phyloP scores from a whole-genome alignment of 169 alveolate genomes.

The Eimeria praecox region DNA sequence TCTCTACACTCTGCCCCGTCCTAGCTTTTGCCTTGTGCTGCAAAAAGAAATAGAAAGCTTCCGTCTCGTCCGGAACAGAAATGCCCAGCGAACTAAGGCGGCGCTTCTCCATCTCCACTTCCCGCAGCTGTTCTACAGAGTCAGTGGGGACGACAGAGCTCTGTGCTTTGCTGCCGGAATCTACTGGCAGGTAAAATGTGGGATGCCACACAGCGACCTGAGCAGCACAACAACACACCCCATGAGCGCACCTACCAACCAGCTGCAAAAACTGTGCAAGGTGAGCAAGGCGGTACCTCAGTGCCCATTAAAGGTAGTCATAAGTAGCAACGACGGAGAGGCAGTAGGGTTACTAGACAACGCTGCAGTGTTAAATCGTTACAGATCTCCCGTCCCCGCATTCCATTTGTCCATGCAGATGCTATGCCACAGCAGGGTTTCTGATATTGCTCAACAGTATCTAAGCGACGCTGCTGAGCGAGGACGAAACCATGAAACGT shows the following conservation, averaged over 20 bases:
- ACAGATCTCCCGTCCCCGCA: neutral
- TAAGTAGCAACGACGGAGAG: neutral
- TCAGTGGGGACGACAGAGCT: conserved; percentile 1
- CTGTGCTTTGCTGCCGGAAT: neutral
- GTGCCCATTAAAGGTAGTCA: neutral
- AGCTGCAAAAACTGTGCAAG: neutral
- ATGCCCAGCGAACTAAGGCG: conserved; percentile 52
- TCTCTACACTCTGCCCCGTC: neutral
- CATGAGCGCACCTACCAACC: neutral
- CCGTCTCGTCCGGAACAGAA: conserved; percentile 40
- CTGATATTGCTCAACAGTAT: neutral
- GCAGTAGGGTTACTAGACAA: neutral
- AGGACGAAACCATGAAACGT: neutral
- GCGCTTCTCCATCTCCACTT: conserved; percentile 64
- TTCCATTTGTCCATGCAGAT: neutral
- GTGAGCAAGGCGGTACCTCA: neutral
- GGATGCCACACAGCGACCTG: conserved; percentile 81
- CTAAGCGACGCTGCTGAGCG: neutral
- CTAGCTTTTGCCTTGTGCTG: neutral
- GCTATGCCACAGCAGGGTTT: neutral
- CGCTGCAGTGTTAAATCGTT: neutral
- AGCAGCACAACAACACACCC: neutral
- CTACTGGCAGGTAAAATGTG: conserved; percentile 36
- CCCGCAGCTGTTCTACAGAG: conserved; percentile 58
- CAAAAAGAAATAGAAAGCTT: conserved; percentile 16